Conservation (phyloP, 2,329 filamentous ascomycete species). For the Monilinia fructigena region DNA sequence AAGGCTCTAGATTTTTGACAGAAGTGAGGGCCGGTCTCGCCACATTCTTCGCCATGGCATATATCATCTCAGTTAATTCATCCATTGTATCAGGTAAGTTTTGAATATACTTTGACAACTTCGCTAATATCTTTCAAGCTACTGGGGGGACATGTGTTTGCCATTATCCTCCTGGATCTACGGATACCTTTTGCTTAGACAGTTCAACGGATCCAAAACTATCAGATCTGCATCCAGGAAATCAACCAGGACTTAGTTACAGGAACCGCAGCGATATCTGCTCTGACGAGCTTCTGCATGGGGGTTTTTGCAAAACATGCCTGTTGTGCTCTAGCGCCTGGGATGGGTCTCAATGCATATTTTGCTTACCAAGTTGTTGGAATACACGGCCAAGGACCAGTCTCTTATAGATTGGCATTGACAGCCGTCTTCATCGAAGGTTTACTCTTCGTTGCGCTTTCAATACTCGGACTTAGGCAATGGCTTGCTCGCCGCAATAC, state of each 20-base stretch:
- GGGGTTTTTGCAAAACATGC: constrained; percentile 77
- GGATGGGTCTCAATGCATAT: constrained; percentile 84
- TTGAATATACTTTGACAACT: neutral
- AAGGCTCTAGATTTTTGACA: constrained; percentile 75
- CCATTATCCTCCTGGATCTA: constrained; percentile 20
- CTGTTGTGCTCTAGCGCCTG: constrained; percentile 68
- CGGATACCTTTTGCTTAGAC: constrained; percentile 28
- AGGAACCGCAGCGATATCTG: constrained; percentile 78
- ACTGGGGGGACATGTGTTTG: constrained; percentile 30
- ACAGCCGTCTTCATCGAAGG: constrained; percentile 89
- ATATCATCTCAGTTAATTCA: constrained; percentile 66
- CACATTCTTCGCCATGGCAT: constrained; percentile 68
- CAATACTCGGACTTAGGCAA: constrained; percentile 77
- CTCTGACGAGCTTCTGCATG: constrained; percentile 79
- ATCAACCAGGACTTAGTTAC: constrained; percentile 70
- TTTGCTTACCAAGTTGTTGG: constrained; percentile 79
- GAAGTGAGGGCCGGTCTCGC: constrained; percentile 81
- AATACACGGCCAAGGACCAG: constrained; percentile 67
- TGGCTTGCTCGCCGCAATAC: constrained; percentile 82
- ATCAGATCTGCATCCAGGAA: constrained; percentile 62
- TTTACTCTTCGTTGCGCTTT: constrained; percentile 78
- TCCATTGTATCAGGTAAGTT: constrained; percentile 44
- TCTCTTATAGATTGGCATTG: constrained; percentile 73
- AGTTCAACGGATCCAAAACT: constrained; percentile 41
- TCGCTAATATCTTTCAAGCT: constrained; percentile 24